Evolutionary conservation across 2,329 filamentous ascomycete species (phyloP).

Genomic region (Fusarium protoensiforme): DNA sequence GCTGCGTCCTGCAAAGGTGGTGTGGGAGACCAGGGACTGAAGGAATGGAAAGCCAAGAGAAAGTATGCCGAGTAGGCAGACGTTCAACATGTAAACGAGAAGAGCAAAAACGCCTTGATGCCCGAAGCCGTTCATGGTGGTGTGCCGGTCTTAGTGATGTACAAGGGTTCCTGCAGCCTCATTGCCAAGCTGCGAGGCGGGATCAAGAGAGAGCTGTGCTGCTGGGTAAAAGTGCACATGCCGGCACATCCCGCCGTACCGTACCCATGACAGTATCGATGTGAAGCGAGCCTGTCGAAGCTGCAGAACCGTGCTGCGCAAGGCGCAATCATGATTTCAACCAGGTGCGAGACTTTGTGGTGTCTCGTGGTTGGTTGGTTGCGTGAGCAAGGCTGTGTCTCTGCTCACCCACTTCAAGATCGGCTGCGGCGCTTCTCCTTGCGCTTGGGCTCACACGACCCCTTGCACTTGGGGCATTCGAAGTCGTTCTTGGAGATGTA

Average conservation of each 20-base stretch:
- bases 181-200: conserved; percentile 7
- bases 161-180: conserved; percentile 25
- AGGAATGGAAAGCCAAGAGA: conserved; percentile 13
- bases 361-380: conserved; percentile 22
- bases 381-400: conserved; percentile 15
- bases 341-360: conserved; percentile 11
- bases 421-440: conserved; percentile 48
- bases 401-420: conserved; percentile 25
- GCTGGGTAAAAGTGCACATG: conserved; percentile 2
- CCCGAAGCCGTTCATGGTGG: conserved; percentile 6
- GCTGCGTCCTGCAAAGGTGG: background rate
- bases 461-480: conserved; percentile 60
- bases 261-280: background rate
- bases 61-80: conserved; percentile 3
- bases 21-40: conserved; percentile 22
- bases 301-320: conserved; percentile 1
- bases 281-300: background rate
- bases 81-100: background rate
- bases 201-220: conserved; percentile 12
- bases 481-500: conserved; percentile 53
- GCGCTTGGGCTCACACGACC: conserved; percentile 57
- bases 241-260: background rate
- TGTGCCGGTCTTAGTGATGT: conserved; percentile 14
- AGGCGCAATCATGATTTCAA: conserved; percentile 18
- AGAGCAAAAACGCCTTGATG: conserved; percentile 17